These are phyloP conservation scores for Colletotrichum sp. DNA, from an alignment of 2,329 filamentous ascomycete genomes.

Conservation along the genomic window DNA sequence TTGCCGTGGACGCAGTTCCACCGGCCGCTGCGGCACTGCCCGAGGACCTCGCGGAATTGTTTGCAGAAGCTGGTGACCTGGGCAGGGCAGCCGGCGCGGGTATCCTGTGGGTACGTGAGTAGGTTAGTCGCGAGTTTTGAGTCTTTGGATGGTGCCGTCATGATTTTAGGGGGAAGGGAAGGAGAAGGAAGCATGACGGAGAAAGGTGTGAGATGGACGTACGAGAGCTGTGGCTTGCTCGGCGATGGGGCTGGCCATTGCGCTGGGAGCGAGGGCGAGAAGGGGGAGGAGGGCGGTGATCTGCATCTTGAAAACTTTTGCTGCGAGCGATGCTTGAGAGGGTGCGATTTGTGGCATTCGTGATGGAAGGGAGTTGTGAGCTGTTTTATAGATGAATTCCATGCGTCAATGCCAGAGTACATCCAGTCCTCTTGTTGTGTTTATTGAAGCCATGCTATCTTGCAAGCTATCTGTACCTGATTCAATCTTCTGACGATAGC, in stretches of 20 bases:
- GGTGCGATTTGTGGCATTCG: background rate
- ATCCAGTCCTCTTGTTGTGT: background rate
- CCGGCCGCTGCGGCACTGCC: background rate
- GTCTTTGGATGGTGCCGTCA: background rate
- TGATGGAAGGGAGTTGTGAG: too few relatives aligned
- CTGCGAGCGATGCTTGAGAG: background rate
- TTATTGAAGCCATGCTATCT: background rate
- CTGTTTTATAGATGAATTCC: too few relatives aligned
- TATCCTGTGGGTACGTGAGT: background rate
- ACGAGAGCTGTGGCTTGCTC: background rate
- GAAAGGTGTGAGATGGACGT: rapidly evolving
- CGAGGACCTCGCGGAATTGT: background rate
- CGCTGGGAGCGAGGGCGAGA: background rate
- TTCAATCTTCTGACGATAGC: background rate
- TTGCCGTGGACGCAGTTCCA: background rate
- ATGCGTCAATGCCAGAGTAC: too few relatives aligned
- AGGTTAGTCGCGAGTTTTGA: background rate
- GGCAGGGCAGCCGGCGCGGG: background rate
- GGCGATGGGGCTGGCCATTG: background rate
- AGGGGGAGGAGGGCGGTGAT: background rate
- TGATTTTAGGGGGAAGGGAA: background rate
- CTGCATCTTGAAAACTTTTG: background rate
- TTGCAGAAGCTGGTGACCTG: background rate
- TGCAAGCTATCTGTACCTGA: background rate
- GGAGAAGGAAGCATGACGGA: rapidly evolving